Evolutionary conservation across 163 green algal genomes (phyloP), one percentile per base, ranked within the genome.

Genomic region (Chlorella variabilis): DNA sequence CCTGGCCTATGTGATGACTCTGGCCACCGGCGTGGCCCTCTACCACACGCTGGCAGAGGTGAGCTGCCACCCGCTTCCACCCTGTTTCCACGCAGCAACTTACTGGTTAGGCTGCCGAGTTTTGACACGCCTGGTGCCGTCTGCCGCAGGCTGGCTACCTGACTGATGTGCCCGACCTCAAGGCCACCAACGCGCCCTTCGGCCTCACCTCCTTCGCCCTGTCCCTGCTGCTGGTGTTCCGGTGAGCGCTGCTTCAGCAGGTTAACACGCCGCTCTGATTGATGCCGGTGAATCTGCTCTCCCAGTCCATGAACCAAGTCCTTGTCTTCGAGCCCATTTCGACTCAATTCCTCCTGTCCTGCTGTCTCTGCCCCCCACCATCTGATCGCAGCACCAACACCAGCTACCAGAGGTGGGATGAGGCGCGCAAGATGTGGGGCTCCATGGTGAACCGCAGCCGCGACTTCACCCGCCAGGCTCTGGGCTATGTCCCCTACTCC

Each of bases 151-250:
- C 75, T 25, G 75, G 75, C 29, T 73, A 75, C 31, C 29, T 81
- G 41, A 33, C 66, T 21, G 75, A 65, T 8, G 25, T 81, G 41
- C 75, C 75, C 6, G 75, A 81, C 61, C 78, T 84, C 20, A 71
- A 75, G 78, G n/a, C 31, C 33, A 54, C 78, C 66, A 71, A 63
- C 80, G 62, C 82, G 75, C 51, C 86, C 83, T 71, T 83, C 34
- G 51, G 82, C 54, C 81, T 91, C 58, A 86, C 87, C 38, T 90
- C 86, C 2, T 93, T 93, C 71, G 91, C 91, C 20, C 81, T 94
- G n/a, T 91, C 90, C 31, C 84, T 94, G 71, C 90, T 94, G 75
- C 87, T 94, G 73, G 91, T 95, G 54, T 95, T 94, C 86, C 87
- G 65, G 65, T 73, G 65, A 73, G 65, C 13, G 11, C 41, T 61